A percentile compares a stretch with the other conserved stretches of the same genome.
phyloP scores from a whole-genome alignment of 2,329 filamentous ascomycete species.

The Xylariales sp. region DNA sequence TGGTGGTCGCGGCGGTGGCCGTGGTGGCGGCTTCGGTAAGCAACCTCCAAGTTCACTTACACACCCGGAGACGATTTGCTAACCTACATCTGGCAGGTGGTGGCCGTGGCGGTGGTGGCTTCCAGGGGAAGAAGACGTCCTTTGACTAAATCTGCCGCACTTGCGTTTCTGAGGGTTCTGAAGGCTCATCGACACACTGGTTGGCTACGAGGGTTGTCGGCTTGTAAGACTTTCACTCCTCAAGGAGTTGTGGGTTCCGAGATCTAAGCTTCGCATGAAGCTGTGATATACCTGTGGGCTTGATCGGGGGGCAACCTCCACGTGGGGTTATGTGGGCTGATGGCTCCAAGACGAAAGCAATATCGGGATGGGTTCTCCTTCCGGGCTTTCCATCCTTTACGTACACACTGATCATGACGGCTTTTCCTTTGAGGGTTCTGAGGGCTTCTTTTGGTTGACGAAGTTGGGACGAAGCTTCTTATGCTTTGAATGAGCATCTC shows the following conservation, averaged over 20 bases:
- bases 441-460: constrained; percentile 22
- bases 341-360: constrained; percentile 14
- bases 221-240: constrained; percentile 40
- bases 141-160: constrained; percentile 37
- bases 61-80: too few relatives aligned
- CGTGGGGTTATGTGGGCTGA: constrained; percentile 25
- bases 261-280: constrained; percentile 40
- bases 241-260: constrained; percentile 47
- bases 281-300: constrained; percentile 54
- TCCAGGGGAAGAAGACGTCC: constrained; percentile 75
- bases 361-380: constrained; percentile 13
- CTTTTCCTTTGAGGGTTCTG: constrained; percentile 30
- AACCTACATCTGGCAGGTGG: too few relatives aligned
- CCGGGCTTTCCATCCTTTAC: constrained; percentile 8
- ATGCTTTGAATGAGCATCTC: constrained; percentile 19
- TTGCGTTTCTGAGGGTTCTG: constrained; percentile 28
- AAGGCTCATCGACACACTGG: constrained; percentile 42
- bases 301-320: constrained; percentile 31
- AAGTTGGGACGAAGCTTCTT: constrained; percentile 29
- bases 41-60: too few relatives aligned
- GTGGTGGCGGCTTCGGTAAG: constrained; percentile 33
- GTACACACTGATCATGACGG: constrained; percentile 18
- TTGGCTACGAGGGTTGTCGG: constrained; percentile 55
- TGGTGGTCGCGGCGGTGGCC: constrained; percentile 40
- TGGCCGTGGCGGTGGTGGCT: constrained; percentile 41